A percentile compares a stretch with the other conserved stretches of the same genome.
phyloP scores from a whole-genome alignment of 2,329 filamentous ascomycete species.

The Calonectria multiphialidica region DNA sequence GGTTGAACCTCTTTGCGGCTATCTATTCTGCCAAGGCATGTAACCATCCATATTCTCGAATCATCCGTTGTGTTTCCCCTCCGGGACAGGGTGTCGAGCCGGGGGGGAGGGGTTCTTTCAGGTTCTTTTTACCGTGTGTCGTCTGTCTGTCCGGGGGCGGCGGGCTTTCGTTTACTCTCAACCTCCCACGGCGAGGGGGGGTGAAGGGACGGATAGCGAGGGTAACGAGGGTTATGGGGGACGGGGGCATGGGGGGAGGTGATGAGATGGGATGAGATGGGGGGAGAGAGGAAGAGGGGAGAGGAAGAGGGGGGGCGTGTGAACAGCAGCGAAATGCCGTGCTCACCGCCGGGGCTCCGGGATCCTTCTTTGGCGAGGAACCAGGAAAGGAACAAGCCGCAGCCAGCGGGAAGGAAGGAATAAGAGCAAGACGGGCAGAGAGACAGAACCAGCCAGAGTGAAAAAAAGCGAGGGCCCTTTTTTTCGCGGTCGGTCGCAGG shows the following conservation, averaged over 20 bases:
- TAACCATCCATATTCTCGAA: slow-evolving; percentile 1
- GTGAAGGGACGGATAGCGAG: background rate
- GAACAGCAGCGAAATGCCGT: background rate
- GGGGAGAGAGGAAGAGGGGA: background rate
- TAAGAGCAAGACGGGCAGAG: background rate
- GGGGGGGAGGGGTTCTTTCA: background rate
- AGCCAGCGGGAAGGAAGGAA: background rate
- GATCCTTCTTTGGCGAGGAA: background rate
- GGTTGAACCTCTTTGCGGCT: background rate
- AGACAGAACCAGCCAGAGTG: background rate
- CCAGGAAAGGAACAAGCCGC: background rate
- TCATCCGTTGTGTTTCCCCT: background rate
- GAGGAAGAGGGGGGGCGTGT: background rate
- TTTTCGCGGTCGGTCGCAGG: background rate
- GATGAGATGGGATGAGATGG: background rate
- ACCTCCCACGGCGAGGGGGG: background rate
- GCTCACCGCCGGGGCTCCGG: slow-evolving; percentile 4
- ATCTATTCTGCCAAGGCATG: background rate
- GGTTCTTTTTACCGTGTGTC: background rate
- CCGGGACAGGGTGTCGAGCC: background rate
- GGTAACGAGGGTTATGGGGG: background rate
- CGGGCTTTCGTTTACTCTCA: background rate
- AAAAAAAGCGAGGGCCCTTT: background rate
- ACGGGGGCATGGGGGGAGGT: background rate
- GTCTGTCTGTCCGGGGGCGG: background rate